Conservation (phyloP, 768 basidiomycete species). For the Mycena chlorophos region DNA sequence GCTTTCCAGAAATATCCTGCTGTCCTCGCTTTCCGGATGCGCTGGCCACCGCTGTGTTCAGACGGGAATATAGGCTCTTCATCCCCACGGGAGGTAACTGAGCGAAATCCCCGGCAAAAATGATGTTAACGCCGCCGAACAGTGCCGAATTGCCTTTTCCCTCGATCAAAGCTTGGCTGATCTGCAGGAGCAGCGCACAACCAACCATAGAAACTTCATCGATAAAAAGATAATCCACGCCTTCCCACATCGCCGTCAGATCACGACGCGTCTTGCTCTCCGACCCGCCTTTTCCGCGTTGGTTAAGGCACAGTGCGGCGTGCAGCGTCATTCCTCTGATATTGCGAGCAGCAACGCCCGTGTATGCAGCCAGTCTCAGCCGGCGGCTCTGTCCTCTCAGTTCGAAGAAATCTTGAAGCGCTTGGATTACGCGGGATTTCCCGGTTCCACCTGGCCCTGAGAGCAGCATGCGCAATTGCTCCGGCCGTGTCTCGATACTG, state of each 20-base stretch:
- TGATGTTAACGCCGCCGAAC: conserved; percentile 42
- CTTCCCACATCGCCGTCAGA: conserved; percentile 35
- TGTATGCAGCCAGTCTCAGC: conserved; percentile 34
- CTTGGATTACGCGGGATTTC: conserved; percentile 41
- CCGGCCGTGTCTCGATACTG: not conserved
- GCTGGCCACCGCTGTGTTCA: conserved; percentile 5
- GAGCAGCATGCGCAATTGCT: conserved; percentile 35
- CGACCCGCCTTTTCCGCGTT: conserved; percentile 6
- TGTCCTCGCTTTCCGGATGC: conserved; percentile 11
- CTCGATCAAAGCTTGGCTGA: conserved; percentile 32
- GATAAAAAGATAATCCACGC: conserved; percentile 38
- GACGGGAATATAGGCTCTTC: conserved; percentile 21
- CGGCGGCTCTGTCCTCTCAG: conserved; percentile 19
- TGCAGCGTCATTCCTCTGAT: conserved; percentile 42
- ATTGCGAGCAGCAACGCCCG: conserved; percentile 40
- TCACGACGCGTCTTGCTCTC: conserved; percentile 17
- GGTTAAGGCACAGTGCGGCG: conserved; percentile 25
- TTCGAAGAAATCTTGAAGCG: conserved; percentile 33
- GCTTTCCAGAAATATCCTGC: conserved; percentile 27
- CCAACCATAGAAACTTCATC: conserved; percentile 44
- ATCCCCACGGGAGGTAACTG: conserved; percentile 40
- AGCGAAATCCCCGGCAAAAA: conserved; percentile 44
- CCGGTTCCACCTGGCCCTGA: conserved; percentile 43
- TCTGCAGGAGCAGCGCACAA: conserved; percentile 28
- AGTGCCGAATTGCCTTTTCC: conserved; percentile 31